These are phyloP conservation scores for Allantophomopsis cytisporea DNA, from an alignment of 2,329 filamentous ascomycete species.

Conservation along the genomic window DNA sequence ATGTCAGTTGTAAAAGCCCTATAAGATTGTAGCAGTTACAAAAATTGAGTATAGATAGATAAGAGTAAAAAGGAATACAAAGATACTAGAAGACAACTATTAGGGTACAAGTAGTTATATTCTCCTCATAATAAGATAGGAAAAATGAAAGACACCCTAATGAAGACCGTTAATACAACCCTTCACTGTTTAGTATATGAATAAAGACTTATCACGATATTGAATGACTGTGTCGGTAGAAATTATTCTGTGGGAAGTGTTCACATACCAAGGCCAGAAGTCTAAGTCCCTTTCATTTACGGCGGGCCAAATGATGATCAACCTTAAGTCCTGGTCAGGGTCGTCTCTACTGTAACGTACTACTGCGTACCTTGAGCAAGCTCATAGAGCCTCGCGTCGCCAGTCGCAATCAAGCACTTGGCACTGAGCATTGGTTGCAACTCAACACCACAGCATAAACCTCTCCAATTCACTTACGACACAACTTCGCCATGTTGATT, in stretches of 20 bases:
- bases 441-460: not conserved
- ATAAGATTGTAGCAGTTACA: slow-evolving; percentile 27
- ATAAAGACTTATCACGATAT: too few species aligned
- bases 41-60: slow-evolving; percentile 11
- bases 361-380: not conserved
- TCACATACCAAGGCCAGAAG: too few species aligned
- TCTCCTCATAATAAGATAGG: not conserved
- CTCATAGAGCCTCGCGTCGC: not conserved
- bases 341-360: too few species aligned
- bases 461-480: not conserved
- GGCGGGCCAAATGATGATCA: not conserved
- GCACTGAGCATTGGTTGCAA: not conserved
- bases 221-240: too few species aligned
- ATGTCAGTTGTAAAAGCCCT: slow-evolving; percentile 30
- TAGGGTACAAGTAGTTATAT: not conserved
- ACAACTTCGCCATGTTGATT: slow-evolving; percentile 60
- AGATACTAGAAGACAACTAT: too few species aligned
- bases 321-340: not conserved
- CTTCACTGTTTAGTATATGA: too few species aligned
- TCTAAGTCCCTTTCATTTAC: too few species aligned
- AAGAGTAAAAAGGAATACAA: slow-evolving; percentile 3
- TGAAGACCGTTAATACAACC: not conserved
- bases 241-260: too few species aligned
- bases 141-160: not conserved
- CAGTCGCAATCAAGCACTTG: not conserved